Evolutionary conservation across 495 filamentous ascomycete species (phyloP).

Genomic region (Neurospora sp.): DNA sequence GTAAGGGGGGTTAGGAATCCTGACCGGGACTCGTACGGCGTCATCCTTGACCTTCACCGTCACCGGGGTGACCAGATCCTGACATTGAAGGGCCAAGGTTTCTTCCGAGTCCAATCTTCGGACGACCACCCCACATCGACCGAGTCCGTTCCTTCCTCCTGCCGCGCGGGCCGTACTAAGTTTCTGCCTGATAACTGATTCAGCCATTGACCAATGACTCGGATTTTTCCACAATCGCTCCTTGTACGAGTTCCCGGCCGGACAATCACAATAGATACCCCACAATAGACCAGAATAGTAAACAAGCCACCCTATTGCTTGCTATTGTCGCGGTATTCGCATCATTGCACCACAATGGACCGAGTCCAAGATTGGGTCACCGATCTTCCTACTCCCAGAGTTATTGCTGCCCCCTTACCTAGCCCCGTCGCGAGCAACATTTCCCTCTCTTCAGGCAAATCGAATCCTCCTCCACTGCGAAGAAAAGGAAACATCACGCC

Average conservation of each 20-base stretch:
- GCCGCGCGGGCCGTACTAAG: not conserved
- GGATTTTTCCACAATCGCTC: not conserved
- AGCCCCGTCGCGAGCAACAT: not conserved
- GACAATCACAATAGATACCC: not conserved
- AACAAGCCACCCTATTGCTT: not conserved
- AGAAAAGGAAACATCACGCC: not conserved
- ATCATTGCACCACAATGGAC: not conserved
- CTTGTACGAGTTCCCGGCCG: not conserved
- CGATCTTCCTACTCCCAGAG: not conserved
- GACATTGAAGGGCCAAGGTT: not conserved
- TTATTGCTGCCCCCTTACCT: not conserved
- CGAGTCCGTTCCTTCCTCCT: not conserved
- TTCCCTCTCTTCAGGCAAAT: not conserved
- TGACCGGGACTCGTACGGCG: too few species aligned
- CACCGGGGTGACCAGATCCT: not conserved
- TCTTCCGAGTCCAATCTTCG: not conserved
- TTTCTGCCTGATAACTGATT: not conserved
- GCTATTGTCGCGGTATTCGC: not conserved
- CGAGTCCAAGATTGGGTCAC: not conserved
- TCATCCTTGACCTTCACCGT: not conserved
- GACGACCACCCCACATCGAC: not conserved
- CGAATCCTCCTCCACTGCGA: not conserved
- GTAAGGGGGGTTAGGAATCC: too few species aligned
- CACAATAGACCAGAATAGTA: not conserved
- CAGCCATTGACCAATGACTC: not conserved